Conservation (phyloP, 768 basidiomycete genomes). For the Tulasnella sp. region DNA sequence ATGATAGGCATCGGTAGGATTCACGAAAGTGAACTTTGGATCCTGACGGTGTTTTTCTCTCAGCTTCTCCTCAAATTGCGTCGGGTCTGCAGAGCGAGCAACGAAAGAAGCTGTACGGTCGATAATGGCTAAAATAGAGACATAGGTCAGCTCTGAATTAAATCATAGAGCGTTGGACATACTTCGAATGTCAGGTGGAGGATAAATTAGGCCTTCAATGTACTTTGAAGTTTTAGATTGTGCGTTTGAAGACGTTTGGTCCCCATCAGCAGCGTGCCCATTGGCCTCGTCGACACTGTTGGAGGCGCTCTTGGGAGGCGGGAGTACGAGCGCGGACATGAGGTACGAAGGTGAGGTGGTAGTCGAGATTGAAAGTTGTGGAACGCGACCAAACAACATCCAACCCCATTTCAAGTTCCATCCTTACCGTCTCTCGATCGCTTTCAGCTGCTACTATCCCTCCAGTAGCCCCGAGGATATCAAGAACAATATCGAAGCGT, state of each 20-base stretch:
- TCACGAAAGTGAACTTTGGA: conserved; percentile 98
- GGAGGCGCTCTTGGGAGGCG: background rate
- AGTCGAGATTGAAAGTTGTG: background rate
- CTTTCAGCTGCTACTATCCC: background rate
- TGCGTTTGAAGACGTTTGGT: background rate
- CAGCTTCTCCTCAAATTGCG: conserved; percentile 92
- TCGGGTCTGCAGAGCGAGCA: conserved; percentile 86
- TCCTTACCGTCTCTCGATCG: background rate
- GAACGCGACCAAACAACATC: background rate
- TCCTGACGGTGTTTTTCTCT: conserved; percentile 92
- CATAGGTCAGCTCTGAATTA: background rate
- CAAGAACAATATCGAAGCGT: too few species aligned
- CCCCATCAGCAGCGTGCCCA: background rate
- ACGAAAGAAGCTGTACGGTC: conserved; percentile 90
- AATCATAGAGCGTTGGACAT: background rate
- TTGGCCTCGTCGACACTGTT: background rate
- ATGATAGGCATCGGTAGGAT: conserved; percentile 95
- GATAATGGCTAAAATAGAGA: conserved; percentile 61
- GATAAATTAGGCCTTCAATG: conserved; percentile 15
- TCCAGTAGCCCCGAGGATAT: background rate
- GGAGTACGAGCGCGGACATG: background rate
- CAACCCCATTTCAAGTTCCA: background rate
- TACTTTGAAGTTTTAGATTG: conserved; percentile 10
- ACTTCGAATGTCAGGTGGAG: conserved; percentile 17
- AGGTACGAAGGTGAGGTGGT: background rate